Evolutionary conservation across 306 rosid species (phyloP), one percentile per base, ranked within the genome.

Genomic region (Rosa persica): DNA sequence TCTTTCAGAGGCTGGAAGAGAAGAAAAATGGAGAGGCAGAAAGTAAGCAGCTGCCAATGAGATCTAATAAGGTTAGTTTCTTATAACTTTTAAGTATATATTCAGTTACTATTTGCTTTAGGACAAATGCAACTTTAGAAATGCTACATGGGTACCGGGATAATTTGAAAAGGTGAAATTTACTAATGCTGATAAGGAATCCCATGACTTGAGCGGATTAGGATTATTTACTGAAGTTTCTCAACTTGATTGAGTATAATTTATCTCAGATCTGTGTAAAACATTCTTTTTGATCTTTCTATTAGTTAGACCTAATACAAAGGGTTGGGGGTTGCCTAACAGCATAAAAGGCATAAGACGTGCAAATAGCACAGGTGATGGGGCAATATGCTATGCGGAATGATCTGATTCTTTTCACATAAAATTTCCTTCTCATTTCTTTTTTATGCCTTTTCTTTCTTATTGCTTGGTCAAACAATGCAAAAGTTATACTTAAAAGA

Each of bases 1-100:
- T 91, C 79, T 83, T 90, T 74, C 87, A 85, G 79, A 95, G 82
- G 86, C 79, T 90, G 64, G 89, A 86, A 82, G 92, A 85, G 68
- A 83, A 80, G 87, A 89, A 67, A 72, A 85, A 79, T 76, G 78
- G 69, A 67, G 95, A 88, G 80, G 83, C 78, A 22, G 93, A 66
- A 84, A 85, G 67, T 80, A 79, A 81, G 81, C 90, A 83, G 80
- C 82, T 30, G 49, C 90, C 81, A 78, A 80, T 83, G 76, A 88
- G 75, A 77, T 57, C 76, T 71, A 86, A 62, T 71, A 88, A 92
- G 93, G 98, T 94, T 62, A 44, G 67, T 80, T 60, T 46, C 74
- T 42, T 8, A 1, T 58, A 25, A 57, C 68, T 51, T 20, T 0
- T 42, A 44, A 43, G 8, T 48, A 30, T 44, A 43, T 47, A 5